Base-by-base conservation (phyloP, 345 rosid genomes). In the Erodium maritimum region DNA sequence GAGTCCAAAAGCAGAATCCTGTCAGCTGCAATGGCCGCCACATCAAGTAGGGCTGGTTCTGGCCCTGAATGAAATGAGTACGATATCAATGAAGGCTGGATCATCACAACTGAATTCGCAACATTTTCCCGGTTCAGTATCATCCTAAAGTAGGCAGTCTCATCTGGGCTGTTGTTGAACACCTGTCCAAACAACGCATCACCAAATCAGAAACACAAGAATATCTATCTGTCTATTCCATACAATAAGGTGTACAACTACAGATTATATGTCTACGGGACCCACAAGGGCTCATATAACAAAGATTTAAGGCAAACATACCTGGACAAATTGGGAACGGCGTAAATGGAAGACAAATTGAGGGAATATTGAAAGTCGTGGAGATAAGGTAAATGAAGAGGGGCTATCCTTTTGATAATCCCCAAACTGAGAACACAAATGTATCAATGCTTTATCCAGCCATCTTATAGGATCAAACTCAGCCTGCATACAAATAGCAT, bases 281-380 rank as follows among this genome's bases (percentile, higher is more conserved):
- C 14, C n/a, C 17, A 42, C 20, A 52, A 21, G 21, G 23, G 54
- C 42, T 19, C 12, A 23, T 46, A 61, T 19, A 50, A 19, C 50
- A 23, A 59, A n/a, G n/a, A n/a, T n/a, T 50, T 54, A 37, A 51
- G 60, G 25, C 25, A 25, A 22, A 58, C 24, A 57, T 74, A 89
- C 99, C 95, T 93, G 95, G 62, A 93, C 91, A 83, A 87, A 93
- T 69, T 93, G 99, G 29, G 99, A 93, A 58, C 99, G 95, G 37
- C 99, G 95, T 50, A 93, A 66, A 79, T 93, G 79, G 73, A 87
- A 89, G 64, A 85, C 83, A 63, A 87, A 93, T 75, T 87, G 90
- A 50, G 99, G 96, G 64, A 93, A 78, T 70, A 87, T 79, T 57
- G 90, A 85, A 63, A 89, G 73, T 61, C 94, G 88, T 17, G 91